Evolutionary conservation across 2,329 filamentous ascomycete genomes (phyloP).

Genomic region (Fusarium globosum): DNA sequence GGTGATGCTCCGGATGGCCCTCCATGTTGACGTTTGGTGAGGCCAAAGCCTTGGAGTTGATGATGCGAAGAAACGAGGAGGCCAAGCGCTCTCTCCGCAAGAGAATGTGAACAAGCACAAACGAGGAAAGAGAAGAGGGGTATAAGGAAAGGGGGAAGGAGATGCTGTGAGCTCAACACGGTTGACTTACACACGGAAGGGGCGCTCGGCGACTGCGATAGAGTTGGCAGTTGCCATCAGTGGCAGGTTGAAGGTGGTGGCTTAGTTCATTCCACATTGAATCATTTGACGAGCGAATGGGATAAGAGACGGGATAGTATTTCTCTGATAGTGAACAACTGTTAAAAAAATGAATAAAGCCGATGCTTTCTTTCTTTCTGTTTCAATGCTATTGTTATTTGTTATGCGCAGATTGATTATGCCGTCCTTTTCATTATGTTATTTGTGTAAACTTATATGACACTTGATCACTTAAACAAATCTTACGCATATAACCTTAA

Average conservation of each 20-base stretch:
- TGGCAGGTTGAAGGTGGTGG: constrained; percentile 24
- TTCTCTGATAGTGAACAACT: background rate
- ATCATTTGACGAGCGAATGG: background rate
- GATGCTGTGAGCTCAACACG: background rate
- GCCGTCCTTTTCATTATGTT: background rate
- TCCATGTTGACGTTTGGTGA: constrained; percentile 27
- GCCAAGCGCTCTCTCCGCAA: constrained; percentile 2
- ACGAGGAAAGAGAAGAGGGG: background rate
- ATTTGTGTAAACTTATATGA: background rate
- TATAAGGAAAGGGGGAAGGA: background rate
- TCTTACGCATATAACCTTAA: background rate
- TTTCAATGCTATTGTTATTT: background rate
- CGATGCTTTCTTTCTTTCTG: background rate
- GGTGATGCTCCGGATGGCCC: constrained; percentile 3
- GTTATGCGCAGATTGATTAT: background rate
- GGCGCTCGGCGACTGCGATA: constrained; percentile 14
- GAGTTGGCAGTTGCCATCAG: constrained; percentile 34
- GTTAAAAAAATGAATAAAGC: accelerated
- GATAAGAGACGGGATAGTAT: background rate
- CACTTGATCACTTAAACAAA: background rate
- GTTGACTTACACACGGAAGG: constrained; percentile 1
- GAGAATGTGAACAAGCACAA: background rate
- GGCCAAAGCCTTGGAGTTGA: background rate
- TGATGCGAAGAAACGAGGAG: background rate
- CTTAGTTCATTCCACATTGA: constrained; percentile 6